Base-by-base conservation (phyloP, 73 alveolate genomes). In the Effrenium voratum region DNA sequence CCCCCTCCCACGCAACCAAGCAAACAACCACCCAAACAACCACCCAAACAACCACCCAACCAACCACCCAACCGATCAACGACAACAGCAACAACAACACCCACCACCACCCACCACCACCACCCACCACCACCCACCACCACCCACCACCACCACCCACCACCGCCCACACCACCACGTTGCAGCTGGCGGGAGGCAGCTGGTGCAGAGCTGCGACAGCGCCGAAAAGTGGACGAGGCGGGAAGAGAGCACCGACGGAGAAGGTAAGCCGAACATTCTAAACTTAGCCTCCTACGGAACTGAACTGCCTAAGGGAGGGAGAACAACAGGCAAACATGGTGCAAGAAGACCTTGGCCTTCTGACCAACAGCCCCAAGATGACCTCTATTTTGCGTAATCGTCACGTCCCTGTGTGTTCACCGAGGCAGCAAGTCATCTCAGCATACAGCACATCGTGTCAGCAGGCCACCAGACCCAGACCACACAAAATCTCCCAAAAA, bases 211-310 rank as follows among this genome's bases (percentile, higher is more conserved):
- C 81, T 87, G 45, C 57, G 95, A 44, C 95, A 87, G 66, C 95
- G 95, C 28, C 95, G 95, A 3, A 87, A 87, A 75, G 83, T 55
- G 26, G 95, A 87, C 57, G 95, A 87, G 95, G 95, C 84, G 28
- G 36, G 6, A 0, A 40, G 15, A 1, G 34, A 30, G 38, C 77
- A 30, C 38, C 32, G 88, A 38, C 81, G 40, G 28, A 1, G 32
- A 80, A 6, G 12, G 72, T 10, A 45, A 28, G 26, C 1, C 40
- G 26, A 36, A n/a, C 66, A 3, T 46, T 81, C 45, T 24, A 75
- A 22, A 22, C 55, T 50, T 5, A 41, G 3, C n/a, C 50, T 75
- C 44, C 52, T 38, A 36, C 32, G n/a, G 16, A 22, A 22, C 72
- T 57, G 16, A 0, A 30, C 28, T 57, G 72, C 16, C 28, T 57